Conservation (phyloP, 1,284 basidiomycete species). For the Ceratobasidium sp. region DNA sequence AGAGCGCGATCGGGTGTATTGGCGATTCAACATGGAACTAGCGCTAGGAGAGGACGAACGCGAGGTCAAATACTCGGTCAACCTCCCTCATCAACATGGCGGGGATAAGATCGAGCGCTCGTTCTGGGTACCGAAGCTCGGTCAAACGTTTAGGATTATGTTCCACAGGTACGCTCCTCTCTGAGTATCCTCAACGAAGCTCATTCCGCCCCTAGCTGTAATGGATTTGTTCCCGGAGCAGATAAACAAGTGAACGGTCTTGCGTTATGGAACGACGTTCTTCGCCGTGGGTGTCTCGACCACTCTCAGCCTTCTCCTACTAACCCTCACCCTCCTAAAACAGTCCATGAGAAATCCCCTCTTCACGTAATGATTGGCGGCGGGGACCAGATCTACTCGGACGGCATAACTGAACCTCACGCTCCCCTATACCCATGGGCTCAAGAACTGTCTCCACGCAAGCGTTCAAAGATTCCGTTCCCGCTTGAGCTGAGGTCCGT, state of each 20-base stretch:
- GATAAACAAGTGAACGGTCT: slow-evolving; percentile 43
- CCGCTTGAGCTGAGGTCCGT: slow-evolving; percentile 35
- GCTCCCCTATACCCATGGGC: slow-evolving; percentile 38
- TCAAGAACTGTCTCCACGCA: slow-evolving; percentile 35
- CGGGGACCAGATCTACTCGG: slow-evolving; percentile 41
- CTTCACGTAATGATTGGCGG: slow-evolving; percentile 44
- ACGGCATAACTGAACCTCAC: slow-evolving; percentile 35
- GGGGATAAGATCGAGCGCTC: slow-evolving; percentile 30
- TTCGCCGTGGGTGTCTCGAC: slow-evolving; percentile 18
- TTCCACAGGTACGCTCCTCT: slow-evolving; percentile 26
- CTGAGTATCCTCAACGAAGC: background rate
- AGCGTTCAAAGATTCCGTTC: slow-evolving; percentile 37
- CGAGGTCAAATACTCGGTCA: slow-evolving; percentile 29
- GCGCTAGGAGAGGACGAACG: slow-evolving; percentile 35
- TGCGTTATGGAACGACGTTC: slow-evolving; percentile 39
- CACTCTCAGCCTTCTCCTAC: background rate
- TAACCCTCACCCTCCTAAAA: background rate
- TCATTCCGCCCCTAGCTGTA: slow-evolving; percentile 19
- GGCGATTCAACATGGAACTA: slow-evolving; percentile 35
- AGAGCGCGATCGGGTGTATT: slow-evolving; percentile 41
- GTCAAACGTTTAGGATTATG: slow-evolving; percentile 39
- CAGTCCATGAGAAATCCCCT: slow-evolving; percentile 38
- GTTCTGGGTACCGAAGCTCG: slow-evolving; percentile 39
- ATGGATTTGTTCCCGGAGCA: slow-evolving; percentile 41
- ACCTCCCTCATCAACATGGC: slow-evolving; percentile 5